Evolutionary conservation across 139 green algal species (phyloP).

Genomic region (Auxenochlorella protothecoides): DNA sequence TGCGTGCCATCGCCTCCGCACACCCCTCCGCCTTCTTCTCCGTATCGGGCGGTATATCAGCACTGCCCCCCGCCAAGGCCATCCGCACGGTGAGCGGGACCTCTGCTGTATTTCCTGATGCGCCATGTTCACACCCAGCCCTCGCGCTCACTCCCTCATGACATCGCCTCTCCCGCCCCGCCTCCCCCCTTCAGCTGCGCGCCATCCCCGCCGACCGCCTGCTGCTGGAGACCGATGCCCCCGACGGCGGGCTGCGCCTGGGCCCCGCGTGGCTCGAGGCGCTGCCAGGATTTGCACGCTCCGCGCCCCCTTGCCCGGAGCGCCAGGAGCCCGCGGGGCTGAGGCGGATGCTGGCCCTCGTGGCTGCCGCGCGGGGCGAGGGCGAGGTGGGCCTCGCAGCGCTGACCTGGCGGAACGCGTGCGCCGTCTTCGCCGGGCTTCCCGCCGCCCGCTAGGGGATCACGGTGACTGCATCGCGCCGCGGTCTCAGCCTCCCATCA

Average conservation of each 20-base stretch:
- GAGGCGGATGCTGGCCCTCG: constrained; percentile 2
- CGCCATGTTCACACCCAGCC: not conserved
- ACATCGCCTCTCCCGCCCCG: too few species aligned
- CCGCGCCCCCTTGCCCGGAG: not conserved
- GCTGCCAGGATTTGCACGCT: constrained; percentile 5
- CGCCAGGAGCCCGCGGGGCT: constrained; percentile 3
- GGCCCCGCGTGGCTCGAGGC: constrained; percentile 6
- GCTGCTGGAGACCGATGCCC: constrained; percentile 37
- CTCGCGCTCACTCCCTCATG: not conserved
- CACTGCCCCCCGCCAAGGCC: constrained; percentile 18
- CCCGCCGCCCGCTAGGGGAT: too few species aligned
- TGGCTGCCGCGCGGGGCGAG: constrained; percentile 2
- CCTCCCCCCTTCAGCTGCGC: constrained; percentile 5
- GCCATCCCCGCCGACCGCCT: constrained; percentile 20
- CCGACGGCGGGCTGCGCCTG: constrained; percentile 25
- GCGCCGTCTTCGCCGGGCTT: not conserved
- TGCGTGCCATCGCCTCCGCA: constrained; percentile 3
- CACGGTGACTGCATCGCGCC: too few species aligned
- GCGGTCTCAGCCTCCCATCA: too few species aligned
- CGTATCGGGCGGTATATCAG: constrained; percentile 20
- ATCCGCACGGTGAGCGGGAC: constrained; percentile 23
- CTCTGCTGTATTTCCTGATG: not conserved
- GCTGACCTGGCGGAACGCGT: not conserved
- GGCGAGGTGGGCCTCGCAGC: not conserved
- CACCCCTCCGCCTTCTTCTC: constrained; percentile 33